A percentile compares a stretch with the other conserved stretches of the same genome.
phyloP scores from a whole-genome alignment of 2,329 filamentous ascomycete genomes.

The Emmonsia crescens region DNA sequence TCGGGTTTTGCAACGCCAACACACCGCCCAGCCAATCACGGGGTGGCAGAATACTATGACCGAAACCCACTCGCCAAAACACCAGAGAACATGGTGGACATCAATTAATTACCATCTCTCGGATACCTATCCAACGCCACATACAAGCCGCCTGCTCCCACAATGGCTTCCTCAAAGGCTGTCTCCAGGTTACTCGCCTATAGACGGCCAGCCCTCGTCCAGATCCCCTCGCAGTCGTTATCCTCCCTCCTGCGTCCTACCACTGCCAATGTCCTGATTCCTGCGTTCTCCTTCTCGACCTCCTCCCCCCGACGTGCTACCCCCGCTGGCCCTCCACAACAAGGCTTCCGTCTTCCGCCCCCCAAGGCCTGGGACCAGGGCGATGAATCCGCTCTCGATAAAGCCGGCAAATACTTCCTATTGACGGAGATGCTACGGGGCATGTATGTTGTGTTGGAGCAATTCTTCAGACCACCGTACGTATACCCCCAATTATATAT shows the following conservation, averaged over 20 bases:
- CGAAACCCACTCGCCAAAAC: slow-evolving; percentile 24
- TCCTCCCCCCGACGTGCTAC: slow-evolving; percentile 51
- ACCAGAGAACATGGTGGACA: slow-evolving; percentile 16
- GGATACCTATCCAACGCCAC: slow-evolving; percentile 13
- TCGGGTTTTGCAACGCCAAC: slow-evolving; percentile 14
- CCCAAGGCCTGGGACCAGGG: slow-evolving; percentile 71
- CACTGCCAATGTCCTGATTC: slow-evolving; percentile 24
- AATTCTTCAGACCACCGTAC: slow-evolving; percentile 96
- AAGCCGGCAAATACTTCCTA: slow-evolving; percentile 86
- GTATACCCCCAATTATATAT: slow-evolving; percentile 34
- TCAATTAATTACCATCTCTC: slow-evolving; percentile 10
- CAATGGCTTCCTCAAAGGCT: slow-evolving; percentile 37
- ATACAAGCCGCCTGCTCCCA: slow-evolving; percentile 11
- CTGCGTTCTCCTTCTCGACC: slow-evolving; percentile 52
- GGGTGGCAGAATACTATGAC: slow-evolving; percentile 30
- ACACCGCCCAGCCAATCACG: slow-evolving; percentile 27
- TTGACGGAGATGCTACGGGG: slow-evolving; percentile 91
- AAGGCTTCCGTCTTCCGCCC: slow-evolving; percentile 66
- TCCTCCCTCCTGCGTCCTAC: slow-evolving; percentile 25
- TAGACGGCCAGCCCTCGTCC: slow-evolving; percentile 24
- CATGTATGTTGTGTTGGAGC: slow-evolving; percentile 96
- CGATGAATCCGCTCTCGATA: slow-evolving; percentile 66
- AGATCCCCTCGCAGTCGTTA: slow-evolving; percentile 19
- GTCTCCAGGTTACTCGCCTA: slow-evolving; percentile 35
- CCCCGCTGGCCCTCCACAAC: slow-evolving; percentile 65